Base-by-base conservation (phyloP, 805 yeast genomes). In the Candida sphagnicola region DNA sequence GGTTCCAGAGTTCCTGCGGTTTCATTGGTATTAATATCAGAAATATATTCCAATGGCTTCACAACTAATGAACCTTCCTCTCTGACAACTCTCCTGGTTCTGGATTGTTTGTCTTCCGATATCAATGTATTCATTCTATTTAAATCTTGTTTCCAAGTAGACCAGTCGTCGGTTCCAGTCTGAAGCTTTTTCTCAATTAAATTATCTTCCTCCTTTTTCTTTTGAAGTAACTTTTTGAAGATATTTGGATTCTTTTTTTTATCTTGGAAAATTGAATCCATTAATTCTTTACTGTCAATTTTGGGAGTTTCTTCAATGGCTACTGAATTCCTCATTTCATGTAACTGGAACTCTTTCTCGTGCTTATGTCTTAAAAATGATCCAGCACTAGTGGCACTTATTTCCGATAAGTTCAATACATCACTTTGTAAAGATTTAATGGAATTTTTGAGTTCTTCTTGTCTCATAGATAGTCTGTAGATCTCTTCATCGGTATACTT, bases 321-420 rank as follows among this genome's bases (percentile, higher is more conserved):
- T 5, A 44, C 39, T 31, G 13, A 23, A 8, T 35, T 32, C 4
- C 45, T 44, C 38, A 62, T 31, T 28, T 56, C 59, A 11, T 49
- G 52, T 11, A 43, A 46, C 16, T 45, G 47, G 18, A 51, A 38
- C 14, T 61, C 65, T 31, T 49, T 56, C 25, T 80, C 80, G 53
- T 66, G 70, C 49, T 75, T 82, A 56, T 87, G 95, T 52, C 95
- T 74, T 33, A 81, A 79, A 42, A 80, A 79, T 21, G 95, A 85
- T 0, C 95, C 95, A 1, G 95, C 95, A 45, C 93, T 82, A 0
- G 95, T 85, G 4, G 95, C 95, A 62, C 93, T 84, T 45, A 85
- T 74, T 56, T 85, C 93, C 25, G 89, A 81, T 39, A 67, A 52
- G 38, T 67, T 69, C 39, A 68, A 59, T 4, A 69, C 74, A 43